Evolutionary conservation across 2,329 filamentous ascomycete species (phyloP), one percentile per base, ranked within the genome.

Genomic region (Scedosporium dehoogii): DNA sequence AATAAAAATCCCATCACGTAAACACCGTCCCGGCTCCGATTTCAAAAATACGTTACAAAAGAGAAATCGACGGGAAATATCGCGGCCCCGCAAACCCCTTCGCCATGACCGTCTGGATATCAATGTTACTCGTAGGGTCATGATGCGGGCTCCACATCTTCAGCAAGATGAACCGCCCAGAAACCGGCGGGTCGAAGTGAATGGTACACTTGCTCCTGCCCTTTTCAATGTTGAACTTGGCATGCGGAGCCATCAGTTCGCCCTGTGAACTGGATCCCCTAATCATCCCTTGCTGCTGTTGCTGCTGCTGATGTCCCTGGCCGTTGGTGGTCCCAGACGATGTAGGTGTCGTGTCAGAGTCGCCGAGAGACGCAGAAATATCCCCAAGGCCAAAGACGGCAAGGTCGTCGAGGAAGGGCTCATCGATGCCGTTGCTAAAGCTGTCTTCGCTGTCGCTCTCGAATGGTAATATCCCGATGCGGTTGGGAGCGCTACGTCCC

Each of bases 81-180:
- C 92, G 84, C 9, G 90, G 89, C 4, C 93, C 93, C 0, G 91
- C 90, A 74, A 87, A 97, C 0, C 93, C 93, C 69, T 89, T 87
- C 1, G 87, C 89, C 63, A 92, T 83, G 25, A 97, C 87, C 56
- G 88, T 91, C 73, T 96, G 89, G 46, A 97, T 91, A 70, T 96
- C 92, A 66, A 97, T 96, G 69, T 96, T 96, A 63, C 78, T 78
- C 4, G 72, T 68, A 3, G 83, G 80, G 58, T 87, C 85, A 27
- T 85, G 82, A 64, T 85, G 84, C 1, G 89, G 89, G 68, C 87
- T 92, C 90, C 91, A 97, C 72, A 97, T 85, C 78, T 97, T 97
- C 66, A 97, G 79, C 51, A 97, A 75, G 60, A 97, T 88, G 72
- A 89, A 96, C 63, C 90, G 84, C 4, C 90, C 90, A 10, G 90